Conservation (phyloP, 305 asterid genomes). For the Lippia alba region DNA sequence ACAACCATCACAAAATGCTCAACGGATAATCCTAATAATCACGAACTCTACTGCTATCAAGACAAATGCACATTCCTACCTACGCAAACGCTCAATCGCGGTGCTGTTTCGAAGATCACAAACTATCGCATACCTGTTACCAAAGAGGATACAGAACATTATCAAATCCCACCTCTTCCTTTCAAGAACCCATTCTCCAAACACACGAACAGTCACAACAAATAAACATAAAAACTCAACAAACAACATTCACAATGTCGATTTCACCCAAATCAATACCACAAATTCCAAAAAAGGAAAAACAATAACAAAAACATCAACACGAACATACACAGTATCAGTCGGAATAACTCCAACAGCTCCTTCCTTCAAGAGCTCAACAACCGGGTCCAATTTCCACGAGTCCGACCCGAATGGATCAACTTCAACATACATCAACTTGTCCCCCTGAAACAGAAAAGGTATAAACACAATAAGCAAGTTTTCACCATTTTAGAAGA, state of each 20-base stretch:
- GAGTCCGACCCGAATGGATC: slow-evolving; percentile 81
- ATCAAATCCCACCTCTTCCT: neutral
- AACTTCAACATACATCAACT: slow-evolving; percentile 70
- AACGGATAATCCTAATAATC: slow-evolving; percentile 4
- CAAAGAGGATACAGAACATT: slow-evolving; percentile 20
- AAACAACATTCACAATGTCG: neutral
- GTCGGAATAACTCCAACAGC: slow-evolving; percentile 99
- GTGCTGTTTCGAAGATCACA: slow-evolving; percentile 73
- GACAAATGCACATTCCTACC: slow-evolving; percentile 47
- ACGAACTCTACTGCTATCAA: neutral
- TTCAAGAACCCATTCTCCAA: neutral
- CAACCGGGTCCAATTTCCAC: slow-evolving; percentile 83
- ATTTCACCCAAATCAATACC: neutral
- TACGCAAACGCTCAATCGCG: slow-evolving; percentile 82
- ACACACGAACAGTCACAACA: neutral
- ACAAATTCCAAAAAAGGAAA: neutral
- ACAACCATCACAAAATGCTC: slow-evolving; percentile 24
- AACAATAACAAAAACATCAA: neutral
- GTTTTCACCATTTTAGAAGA: neutral
- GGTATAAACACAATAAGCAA: neutral
- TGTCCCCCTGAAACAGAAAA: slow-evolving; percentile 56
- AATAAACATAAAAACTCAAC: slow-evolving; percentile 1
- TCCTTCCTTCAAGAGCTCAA: slow-evolving; percentile 79
- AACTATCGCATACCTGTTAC: slow-evolving; percentile 77
- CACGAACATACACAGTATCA: slow-evolving; percentile 72